Percentiles rank a stretch among this genome's conserved stretches.
Conservation (phyloP, 345 rosid genomes). For the Lepidium africanum region DNA sequence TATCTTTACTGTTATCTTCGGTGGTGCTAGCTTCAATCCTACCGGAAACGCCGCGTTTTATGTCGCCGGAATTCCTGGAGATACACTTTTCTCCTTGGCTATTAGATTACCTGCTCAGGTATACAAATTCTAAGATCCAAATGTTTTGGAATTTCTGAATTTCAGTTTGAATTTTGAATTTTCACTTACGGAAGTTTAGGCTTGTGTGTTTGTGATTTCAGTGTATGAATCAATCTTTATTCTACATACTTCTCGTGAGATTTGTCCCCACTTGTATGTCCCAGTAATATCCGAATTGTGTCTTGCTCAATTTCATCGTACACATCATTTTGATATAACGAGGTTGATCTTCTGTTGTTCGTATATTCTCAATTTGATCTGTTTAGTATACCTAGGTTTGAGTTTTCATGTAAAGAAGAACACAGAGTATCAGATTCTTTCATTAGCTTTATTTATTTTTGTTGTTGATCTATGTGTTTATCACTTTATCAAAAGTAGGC, state of each 20-base stretch:
- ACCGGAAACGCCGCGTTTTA: conserved; percentile 80
- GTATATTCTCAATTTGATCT: conserved; percentile 8
- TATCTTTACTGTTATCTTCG: conserved; percentile 55
- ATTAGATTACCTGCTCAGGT: conserved; percentile 95
- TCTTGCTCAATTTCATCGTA: neutral
- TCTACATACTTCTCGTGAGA: conserved; percentile 9
- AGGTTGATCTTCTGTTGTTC: neutral
- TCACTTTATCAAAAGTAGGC: conserved; percentile 9
- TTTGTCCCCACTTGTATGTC: conserved; percentile 2
- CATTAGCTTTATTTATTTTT: neutral
- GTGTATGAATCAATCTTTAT: neutral
- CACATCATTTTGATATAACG: no score
- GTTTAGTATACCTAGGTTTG: neutral
- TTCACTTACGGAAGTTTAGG: neutral
- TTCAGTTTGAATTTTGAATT: neutral
- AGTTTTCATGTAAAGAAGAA: neutral
- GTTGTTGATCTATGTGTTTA: neutral
- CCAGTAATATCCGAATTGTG: neutral
- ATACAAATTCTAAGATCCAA: neutral
- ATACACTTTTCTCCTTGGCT: conserved; percentile 76
- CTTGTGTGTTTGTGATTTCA: no score
- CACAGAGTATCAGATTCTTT: conserved; percentile 21
- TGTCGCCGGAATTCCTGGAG: conserved; percentile 70
- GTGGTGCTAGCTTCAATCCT: conserved; percentile 92
- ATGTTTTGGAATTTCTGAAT: neutral